Percentiles rank a stretch among this genome's conserved stretches.
phyloP scores from a whole-genome alignment of 352 stramenopile species.

The Blastocystis sp. region DNA sequence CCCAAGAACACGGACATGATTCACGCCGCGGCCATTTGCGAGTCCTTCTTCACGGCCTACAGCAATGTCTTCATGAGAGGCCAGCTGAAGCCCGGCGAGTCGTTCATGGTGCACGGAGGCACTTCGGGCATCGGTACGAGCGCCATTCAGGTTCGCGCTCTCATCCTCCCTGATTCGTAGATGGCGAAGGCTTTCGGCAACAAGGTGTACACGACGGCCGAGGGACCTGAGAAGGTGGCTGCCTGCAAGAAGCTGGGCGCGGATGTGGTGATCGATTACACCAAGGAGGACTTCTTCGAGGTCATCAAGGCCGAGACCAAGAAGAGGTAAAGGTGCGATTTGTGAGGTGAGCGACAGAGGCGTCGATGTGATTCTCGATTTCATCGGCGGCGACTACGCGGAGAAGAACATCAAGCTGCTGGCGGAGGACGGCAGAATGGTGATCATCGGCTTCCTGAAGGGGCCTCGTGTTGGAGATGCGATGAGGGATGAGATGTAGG shows the following conservation, averaged over 20 bases:
- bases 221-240: constrained; percentile 45
- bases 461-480: constrained; percentile 59
- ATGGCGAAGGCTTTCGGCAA: constrained; percentile 60
- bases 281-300: constrained; percentile 70
- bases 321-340: constrained; percentile 19
- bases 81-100: constrained; percentile 69
- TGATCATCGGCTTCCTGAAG: constrained; percentile 73
- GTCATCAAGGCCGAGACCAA: constrained; percentile 66
- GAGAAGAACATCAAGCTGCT: constrained; percentile 72
- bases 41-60: constrained; percentile 74
- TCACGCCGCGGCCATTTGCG: constrained; percentile 71
- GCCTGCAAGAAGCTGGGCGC: constrained; percentile 71
- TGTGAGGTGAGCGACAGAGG: constrained; percentile 55
- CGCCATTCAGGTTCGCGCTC: constrained; percentile 70
- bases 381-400: constrained; percentile 73
- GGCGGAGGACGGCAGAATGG: constrained; percentile 70
- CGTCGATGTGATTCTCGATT: constrained; percentile 73
- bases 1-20: constrained; percentile 70
- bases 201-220: constrained; percentile 64
- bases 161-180: background rate
- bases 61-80: constrained; percentile 73
- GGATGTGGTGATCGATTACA: constrained; percentile 71
- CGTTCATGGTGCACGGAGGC: constrained; percentile 73
- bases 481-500: constrained; percentile 64
- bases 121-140: constrained; percentile 72